phyloP scores from a whole-genome alignment of 2,329 filamentous ascomycete genomes.

The Xylariaceae sp. region DNA sequence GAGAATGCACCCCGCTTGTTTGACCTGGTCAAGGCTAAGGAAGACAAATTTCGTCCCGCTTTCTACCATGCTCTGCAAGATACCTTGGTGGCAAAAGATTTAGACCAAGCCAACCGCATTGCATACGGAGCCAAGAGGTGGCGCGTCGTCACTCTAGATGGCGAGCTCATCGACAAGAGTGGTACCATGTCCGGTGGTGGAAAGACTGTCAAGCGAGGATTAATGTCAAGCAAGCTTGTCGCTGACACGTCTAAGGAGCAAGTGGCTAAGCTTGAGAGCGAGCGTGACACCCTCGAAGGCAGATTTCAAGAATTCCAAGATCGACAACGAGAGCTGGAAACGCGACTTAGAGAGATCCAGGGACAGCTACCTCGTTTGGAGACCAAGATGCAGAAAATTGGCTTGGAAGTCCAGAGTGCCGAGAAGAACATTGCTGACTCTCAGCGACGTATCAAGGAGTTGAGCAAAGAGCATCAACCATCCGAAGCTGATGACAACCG shows the following conservation, averaged over 20 bases:
- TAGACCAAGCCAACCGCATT: constrained; percentile 95
- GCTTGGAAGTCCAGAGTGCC: constrained; percentile 82
- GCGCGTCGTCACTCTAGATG: constrained; percentile 93
- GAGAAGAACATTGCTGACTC: constrained; percentile 81
- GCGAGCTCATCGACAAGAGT: constrained; percentile 94
- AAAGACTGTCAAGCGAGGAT: constrained; percentile 81
- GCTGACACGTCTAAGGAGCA: constrained; percentile 84
- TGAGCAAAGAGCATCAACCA: constrained; percentile 76
- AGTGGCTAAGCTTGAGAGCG: constrained; percentile 79
- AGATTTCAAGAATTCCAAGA: constrained; percentile 83
- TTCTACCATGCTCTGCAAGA: constrained; percentile 97
- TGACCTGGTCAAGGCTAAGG: constrained; percentile 85
- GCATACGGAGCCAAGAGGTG: constrained; percentile 91
- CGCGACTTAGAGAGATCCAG: constrained; percentile 66
- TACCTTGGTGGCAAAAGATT: constrained; percentile 86
- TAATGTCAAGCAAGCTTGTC: constrained; percentile 96
- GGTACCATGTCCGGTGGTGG: constrained; percentile 99
- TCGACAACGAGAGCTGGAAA: constrained; percentile 76
- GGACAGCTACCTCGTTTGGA: constrained; percentile 81
- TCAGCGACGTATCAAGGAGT: constrained; percentile 79
- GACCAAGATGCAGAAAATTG: constrained; percentile 87
- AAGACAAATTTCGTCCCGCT: constrained; percentile 80
- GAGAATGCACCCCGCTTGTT: constrained; percentile 91
- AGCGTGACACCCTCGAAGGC: constrained; percentile 80
- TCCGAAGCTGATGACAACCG: constrained; percentile 78